Evolutionary conservation across 305 asterid species (phyloP), one percentile per base, ranked within the genome.

Genomic region (Ilex paraguariensis): DNA sequence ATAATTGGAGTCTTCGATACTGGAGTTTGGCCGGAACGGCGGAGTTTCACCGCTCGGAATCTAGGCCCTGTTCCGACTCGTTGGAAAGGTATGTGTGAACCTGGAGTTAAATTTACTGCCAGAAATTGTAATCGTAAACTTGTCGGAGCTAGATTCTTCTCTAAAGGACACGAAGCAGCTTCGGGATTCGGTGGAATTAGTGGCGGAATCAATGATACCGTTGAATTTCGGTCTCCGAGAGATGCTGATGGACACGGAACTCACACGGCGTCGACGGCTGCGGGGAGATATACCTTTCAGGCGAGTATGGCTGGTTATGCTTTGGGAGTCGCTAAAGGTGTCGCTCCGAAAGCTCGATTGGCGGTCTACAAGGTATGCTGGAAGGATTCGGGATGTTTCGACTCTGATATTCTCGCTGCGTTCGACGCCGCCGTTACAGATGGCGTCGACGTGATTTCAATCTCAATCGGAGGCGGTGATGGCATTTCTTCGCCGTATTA

Each of bases 11-110:
- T 92, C 6, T 80, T 92, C 4, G 98, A 90, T 36, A 92, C 97
- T 0, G 98, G 98, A 1, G 82, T 92, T 75, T 90, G 98, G 98
- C 98, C 98, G 11, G 98, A 92, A 78, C 73, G 95, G 3, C 61
- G 96, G 72, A 90, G 97, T 52, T 92, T 92, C 73, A 85, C 95
- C 21, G 98, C 90, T 77, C 77, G 87, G 76, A 84, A 90, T 65
- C 82, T 92, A 31, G 97, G 94, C 2, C 92, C 97, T 2, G 91
- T 85, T 60, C 95, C 97, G 4, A 46, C 70, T 28, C 77, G 84
- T 14, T 92, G 97, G 98, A 87, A 68, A 49, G 98, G 98, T 2
- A 57, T 65, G 3, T 92, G 98, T 21, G 74, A 84, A 10, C 32
- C 75, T 0, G 97, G 98, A 6, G 85, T 60, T 36, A 66, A 61